phyloP scores from a whole-genome alignment of 106 monocot species.

The Alisma plantagoaquatica region DNA sequence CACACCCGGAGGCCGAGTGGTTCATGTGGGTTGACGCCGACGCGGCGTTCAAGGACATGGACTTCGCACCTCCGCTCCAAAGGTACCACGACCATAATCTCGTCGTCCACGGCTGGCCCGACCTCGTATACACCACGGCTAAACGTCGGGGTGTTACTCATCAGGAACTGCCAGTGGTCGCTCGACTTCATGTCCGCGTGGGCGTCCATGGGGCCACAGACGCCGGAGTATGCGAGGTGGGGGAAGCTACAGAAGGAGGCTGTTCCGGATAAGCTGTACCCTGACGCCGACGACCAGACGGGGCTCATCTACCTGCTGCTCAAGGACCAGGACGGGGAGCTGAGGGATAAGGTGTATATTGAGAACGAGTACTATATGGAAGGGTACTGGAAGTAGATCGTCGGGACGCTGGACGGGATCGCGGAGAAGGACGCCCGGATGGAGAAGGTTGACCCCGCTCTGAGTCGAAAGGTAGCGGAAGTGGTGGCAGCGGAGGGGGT shows the following conservation, averaged over 20 bases:
- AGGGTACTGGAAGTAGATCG: constrained; percentile 82
- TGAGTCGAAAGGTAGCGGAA: too few relatives aligned
- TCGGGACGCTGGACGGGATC: constrained; percentile 37
- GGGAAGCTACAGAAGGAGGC: constrained; percentile 29
- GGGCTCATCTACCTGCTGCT: constrained; percentile 61
- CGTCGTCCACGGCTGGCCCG: constrained; percentile 68
- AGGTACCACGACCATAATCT: constrained; percentile 44
- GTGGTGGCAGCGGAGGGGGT: constrained; percentile 24
- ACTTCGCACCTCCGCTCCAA: constrained; percentile 56
- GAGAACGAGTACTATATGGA: constrained; percentile 64
- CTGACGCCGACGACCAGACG: constrained; percentile 77
- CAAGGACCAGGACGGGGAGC: constrained; percentile 21
- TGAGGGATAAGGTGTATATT: constrained; percentile 51
- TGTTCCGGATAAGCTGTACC: constrained; percentile 53
- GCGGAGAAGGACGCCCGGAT: constrained; percentile 25
- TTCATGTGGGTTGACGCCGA: constrained; percentile 93
- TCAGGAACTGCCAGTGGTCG: constrained; percentile 96
- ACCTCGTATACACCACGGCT: constrained; percentile 47
- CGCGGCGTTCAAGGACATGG: constrained; percentile 89
- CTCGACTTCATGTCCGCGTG: constrained; percentile 65
- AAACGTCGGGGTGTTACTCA: constrained; percentile 87
- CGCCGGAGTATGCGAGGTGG: constrained; percentile 52
- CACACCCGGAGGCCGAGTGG: constrained; percentile 89
- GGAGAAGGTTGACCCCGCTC: constrained; percentile 26
- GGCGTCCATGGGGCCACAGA: constrained; percentile 67